These are phyloP conservation scores for Hypoxylon sp. DNA, from an alignment of 2,329 filamentous ascomycete genomes.

Conservation along the genomic window DNA sequence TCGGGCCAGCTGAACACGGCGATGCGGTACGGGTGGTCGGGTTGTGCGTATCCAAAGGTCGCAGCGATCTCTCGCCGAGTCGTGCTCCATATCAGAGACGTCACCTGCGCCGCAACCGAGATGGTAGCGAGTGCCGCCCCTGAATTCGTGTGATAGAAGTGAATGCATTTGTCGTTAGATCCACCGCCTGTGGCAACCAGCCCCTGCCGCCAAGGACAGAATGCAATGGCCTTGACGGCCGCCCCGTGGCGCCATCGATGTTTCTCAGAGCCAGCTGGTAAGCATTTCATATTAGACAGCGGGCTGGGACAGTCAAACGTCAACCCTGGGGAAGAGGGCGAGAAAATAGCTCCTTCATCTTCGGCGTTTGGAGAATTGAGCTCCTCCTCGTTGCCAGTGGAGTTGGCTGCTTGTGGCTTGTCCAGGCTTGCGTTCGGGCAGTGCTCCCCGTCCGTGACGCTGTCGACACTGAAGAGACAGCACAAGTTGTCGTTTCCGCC, in stretches of 20 bases:
- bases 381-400: neutral
- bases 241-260: slow-evolving; percentile 85
- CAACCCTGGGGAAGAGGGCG: slow-evolving; percentile 4
- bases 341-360: slow-evolving; percentile 1
- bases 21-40: slow-evolving; percentile 88
- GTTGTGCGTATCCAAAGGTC: slow-evolving; percentile 93
- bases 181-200: slow-evolving; percentile 92
- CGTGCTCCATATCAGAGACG: slow-evolving; percentile 89
- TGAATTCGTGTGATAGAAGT: slow-evolving; percentile 91
- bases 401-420: neutral
- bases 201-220: slow-evolving; percentile 92
- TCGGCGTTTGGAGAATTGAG: neutral
- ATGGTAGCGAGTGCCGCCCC: slow-evolving; percentile 90
- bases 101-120: slow-evolving; percentile 92
- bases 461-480: slow-evolving; percentile 79
- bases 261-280: slow-evolving; percentile 70
- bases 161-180: slow-evolving; percentile 93
- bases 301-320: slow-evolving; percentile 10
- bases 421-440: neutral
- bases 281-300: slow-evolving; percentile 56
- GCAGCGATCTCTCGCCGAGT: slow-evolving; percentile 89
- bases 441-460: slow-evolving; percentile 60
- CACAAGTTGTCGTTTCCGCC: slow-evolving; percentile 95
- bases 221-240: slow-evolving; percentile 96
- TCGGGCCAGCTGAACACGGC: slow-evolving; percentile 96